These are phyloP conservation scores for Erodium texanum DNA, from an alignment of 441 rosid species.

Conservation along the genomic window DNA sequence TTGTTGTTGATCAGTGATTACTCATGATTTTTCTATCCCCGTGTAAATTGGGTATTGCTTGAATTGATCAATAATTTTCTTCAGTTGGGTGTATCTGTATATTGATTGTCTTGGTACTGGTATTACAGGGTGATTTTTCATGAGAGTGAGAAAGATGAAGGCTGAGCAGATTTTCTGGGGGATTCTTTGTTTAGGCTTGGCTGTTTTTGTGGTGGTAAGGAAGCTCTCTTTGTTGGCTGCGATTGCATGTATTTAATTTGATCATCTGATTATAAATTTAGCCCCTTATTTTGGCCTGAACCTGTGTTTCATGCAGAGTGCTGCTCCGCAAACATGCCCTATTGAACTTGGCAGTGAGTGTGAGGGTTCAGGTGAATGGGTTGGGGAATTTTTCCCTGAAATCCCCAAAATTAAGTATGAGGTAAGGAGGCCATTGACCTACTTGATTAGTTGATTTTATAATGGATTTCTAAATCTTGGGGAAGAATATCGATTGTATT, in stretches of 20 bases:
- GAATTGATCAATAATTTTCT: neutral
- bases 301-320: constrained; percentile 34
- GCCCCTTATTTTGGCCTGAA: neutral
- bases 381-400: constrained; percentile 84
- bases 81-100: neutral
- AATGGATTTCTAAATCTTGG: too few species aligned
- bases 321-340: constrained; percentile 65
- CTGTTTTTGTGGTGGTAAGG: constrained; percentile 46
- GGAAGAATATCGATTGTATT: neutral
- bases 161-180: constrained; percentile 24
- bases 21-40: neutral
- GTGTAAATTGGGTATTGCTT: neutral
- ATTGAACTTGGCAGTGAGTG: constrained; percentile 43
- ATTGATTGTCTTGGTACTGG: neutral
- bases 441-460: too few species aligned
- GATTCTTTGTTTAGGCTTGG: constrained; percentile 33
- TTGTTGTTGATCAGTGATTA: neutral
- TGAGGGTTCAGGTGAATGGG: constrained; percentile 58
- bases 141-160: constrained; percentile 26
- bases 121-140: constrained; percentile 1
- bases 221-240: constrained; percentile 3
- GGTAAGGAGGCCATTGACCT: constrained; percentile 29
- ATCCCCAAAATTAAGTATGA: constrained; percentile 73
- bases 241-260: neutral
- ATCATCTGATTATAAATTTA: neutral